These are phyloP conservation scores for Sphagnum tenellum DNA, from an alignment of 225 moss, liverwort and hornwort species.

Conservation along the genomic window DNA sequence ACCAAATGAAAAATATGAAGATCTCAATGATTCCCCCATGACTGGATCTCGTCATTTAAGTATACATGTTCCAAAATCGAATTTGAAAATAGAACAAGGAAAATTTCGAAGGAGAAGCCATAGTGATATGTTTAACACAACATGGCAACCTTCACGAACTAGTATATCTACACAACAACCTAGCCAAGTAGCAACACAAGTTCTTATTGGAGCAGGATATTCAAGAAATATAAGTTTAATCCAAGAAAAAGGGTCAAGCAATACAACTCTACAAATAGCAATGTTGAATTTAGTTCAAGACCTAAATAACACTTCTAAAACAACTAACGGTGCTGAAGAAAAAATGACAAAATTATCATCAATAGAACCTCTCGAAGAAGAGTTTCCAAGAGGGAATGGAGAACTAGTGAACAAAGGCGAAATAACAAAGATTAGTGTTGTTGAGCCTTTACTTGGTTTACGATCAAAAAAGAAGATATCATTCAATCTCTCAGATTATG, in stretches of 20 bases:
- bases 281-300: slow-evolving; percentile 55
- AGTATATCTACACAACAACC: slow-evolving; percentile 8
- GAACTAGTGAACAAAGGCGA: no score
- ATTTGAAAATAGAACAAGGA: slow-evolving; percentile 9
- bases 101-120: slow-evolving; percentile 32
- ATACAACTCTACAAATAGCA: slow-evolving; percentile 70
- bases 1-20: no score
- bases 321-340: no score
- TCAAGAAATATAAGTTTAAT: slow-evolving; percentile 18
- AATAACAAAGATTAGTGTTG: no score
- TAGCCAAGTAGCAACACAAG: slow-evolving; percentile 32
- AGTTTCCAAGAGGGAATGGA: no score
- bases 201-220: slow-evolving; percentile 58
- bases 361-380: background rate
- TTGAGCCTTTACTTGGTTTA: no score
- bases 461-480: slow-evolving; percentile 36
- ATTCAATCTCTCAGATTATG: slow-evolving; percentile 63
- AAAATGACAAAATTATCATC: background rate
- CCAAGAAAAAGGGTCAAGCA: slow-evolving; percentile 30
- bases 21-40: no score
- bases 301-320: slow-evolving; percentile 6
- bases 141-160: background rate
- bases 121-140: background rate
- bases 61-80: slow-evolving; percentile 2
- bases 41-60: background rate